A percentile compares a stretch with the other conserved stretches of the same genome.
These are phyloP conservation scores for Candida sp. DNA, from an alignment of 1,139 yeast genomes.

Conservation along the genomic window DNA sequence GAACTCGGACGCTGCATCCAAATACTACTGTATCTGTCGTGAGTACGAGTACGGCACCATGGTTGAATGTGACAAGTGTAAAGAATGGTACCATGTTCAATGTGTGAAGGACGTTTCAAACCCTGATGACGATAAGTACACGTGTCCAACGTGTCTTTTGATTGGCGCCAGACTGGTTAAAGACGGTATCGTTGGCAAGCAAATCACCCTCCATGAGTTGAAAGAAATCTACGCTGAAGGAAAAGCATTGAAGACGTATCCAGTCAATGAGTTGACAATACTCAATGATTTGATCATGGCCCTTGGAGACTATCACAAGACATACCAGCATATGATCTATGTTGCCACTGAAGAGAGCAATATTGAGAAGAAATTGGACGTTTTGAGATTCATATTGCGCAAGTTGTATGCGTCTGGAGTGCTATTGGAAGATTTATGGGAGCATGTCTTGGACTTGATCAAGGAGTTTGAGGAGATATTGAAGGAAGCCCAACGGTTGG, in stretches of 20 bases:
- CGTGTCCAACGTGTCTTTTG: slow-evolving; percentile 69
- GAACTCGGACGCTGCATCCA: slow-evolving; percentile 14
- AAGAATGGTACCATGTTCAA: slow-evolving; percentile 79
- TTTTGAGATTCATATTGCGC: slow-evolving; percentile 29
- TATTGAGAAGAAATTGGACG: slow-evolving; percentile 24
- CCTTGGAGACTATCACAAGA: slow-evolving; percentile 14
- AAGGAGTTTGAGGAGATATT: slow-evolving; percentile 14
- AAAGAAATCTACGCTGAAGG: slow-evolving; percentile 29
- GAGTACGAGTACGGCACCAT: slow-evolving; percentile 69
- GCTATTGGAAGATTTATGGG: slow-evolving; percentile 25
- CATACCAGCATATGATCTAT: slow-evolving; percentile 16
- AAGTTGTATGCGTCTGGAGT: slow-evolving; percentile 41
- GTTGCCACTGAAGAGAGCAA: slow-evolving; percentile 16
- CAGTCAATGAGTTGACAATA: slow-evolving; percentile 39
- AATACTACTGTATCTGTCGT: slow-evolving; percentile 72
- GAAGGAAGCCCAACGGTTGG: neutral
- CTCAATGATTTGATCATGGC: slow-evolving; percentile 23
- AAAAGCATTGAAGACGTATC: slow-evolving; percentile 35
- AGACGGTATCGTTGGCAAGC: slow-evolving; percentile 22
- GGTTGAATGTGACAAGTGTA: slow-evolving; percentile 81
- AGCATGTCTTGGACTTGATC: slow-evolving; percentile 22
- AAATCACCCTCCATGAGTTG: slow-evolving; percentile 24
- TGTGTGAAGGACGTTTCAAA: slow-evolving; percentile 53
- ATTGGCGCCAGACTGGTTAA: slow-evolving; percentile 23
- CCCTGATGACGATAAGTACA: slow-evolving; percentile 45